Base-by-base conservation (phyloP, 805 yeast genomes). In the Candida palmyrensis region DNA sequence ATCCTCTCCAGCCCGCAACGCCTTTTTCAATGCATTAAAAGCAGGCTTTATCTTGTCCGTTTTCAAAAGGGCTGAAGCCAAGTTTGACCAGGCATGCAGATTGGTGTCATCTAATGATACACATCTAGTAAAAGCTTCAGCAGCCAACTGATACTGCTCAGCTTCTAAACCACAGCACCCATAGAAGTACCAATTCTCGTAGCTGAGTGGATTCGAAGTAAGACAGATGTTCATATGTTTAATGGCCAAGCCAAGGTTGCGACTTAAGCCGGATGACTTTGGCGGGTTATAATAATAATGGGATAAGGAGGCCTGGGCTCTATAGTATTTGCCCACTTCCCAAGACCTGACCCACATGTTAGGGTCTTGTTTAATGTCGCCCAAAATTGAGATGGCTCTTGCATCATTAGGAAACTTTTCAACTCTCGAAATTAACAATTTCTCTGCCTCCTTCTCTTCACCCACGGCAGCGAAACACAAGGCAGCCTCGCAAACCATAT, bases 101-200 rank as follows among this genome's bases (percentile, higher is more conserved):
- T 79, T 87, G 0, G 79, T 71, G 16, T 84, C 95, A 53, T 88
- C 96, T 24, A 89, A 53, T 0, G 95, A 67, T 20, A 88, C 89
- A 61, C 96, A 87, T 48, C 97, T 69, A 1, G 95, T 81, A 53
- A 92, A 89, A 0, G 96, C 96, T 51, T 85, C 94, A 0, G 95
- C 79, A 0, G 97, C 95, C 27, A 83, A 57, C 16, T 79, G 82
- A 61, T 72, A 84, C 44, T 81, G 77, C 6, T 62, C 69, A 10
- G 76, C 56, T 50, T 87, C 96, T 31, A 92, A 63, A 0, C 94
- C 96, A 35, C 89, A 66, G 51, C 96, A 86, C 5, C 97, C 97
- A 50, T 89, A 88, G 48, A 88, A 76, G 53, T 79, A 90, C 95
- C 97, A 88, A 22, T 90, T 82, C 13, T 82, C 85, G 45, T 73